Evolutionary conservation across 805 yeast species (phyloP).

Genomic region (Tetrapisispora taiwanensis): DNA sequence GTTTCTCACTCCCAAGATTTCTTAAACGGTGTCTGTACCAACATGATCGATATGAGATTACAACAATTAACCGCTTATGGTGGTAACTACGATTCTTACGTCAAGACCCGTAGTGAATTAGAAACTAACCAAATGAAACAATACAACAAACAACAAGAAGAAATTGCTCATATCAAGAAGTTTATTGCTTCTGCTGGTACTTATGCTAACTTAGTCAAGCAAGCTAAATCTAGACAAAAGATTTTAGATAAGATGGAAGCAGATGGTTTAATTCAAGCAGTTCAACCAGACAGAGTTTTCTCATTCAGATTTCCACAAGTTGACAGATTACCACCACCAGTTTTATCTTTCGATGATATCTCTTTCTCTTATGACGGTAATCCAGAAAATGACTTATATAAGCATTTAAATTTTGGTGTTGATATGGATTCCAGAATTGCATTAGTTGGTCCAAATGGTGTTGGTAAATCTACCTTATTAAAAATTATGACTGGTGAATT

Average conservation of each 20-base stretch:
- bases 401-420: constrained; percentile 89
- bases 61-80: constrained; percentile 69
- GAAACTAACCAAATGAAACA: constrained; percentile 98
- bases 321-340: constrained; percentile 98
- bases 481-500: constrained; percentile 95
- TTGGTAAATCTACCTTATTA: constrained; percentile 92
- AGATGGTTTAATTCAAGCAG: constrained; percentile 91
- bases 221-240: constrained; percentile 98
- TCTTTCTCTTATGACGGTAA: constrained; percentile 83
- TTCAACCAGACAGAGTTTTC: constrained; percentile 85
- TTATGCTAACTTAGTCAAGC: constrained; percentile 95
- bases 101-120: constrained; percentile 85
- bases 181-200: constrained; percentile 99
- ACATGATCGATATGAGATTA: constrained; percentile 95
- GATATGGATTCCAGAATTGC: constrained; percentile 99
- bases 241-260: constrained; percentile 99
- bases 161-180: constrained; percentile 94
- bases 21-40: constrained; percentile 96
- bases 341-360: constrained; percentile 89
- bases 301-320: constrained; percentile 90
- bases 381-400: constrained; percentile 78
- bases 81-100: constrained; percentile 97
- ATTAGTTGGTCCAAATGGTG: constrained; percentile 97
- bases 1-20: constrained; percentile 99
- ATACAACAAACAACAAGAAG: constrained; percentile 95